These are phyloP conservation scores for Rosa lucieae DNA, from an alignment of 306 rosid species.

Conservation along the genomic window DNA sequence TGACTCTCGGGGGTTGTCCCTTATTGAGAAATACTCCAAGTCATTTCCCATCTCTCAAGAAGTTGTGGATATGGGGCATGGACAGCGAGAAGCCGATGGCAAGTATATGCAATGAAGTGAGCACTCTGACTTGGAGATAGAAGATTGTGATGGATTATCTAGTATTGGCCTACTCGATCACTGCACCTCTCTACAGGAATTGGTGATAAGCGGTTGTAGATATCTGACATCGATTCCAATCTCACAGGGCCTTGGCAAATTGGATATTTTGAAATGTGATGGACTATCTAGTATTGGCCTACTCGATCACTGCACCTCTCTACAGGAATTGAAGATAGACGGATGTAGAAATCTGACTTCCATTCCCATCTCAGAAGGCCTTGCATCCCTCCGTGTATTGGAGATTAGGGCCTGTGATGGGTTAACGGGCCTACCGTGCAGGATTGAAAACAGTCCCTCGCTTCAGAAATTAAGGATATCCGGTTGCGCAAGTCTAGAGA, in stretches of 20 bases:
- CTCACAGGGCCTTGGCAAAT: not conserved
- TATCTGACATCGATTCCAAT: not conserved
- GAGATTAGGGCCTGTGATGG: not conserved
- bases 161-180: not conserved
- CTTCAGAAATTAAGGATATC: fast-evolving
- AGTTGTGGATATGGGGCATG: too few species aligned
- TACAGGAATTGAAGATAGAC: not conserved
- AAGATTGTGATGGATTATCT: not conserved
- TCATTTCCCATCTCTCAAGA: too few species aligned
- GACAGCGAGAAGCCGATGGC: too few species aligned
- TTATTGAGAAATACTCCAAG: too few species aligned
- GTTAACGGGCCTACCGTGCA: not conserved
- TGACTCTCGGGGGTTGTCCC: too few species aligned
- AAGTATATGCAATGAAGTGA: too few species aligned
- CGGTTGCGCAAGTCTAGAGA: fast-evolving
- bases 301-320: not conserved
- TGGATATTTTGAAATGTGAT: not conserved
- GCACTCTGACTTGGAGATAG: too few species aligned
- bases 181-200: not conserved
- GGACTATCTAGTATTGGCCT: not conserved
- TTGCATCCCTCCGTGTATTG: not conserved
- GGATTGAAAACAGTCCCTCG: not conserved
- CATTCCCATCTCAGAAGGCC: not conserved
- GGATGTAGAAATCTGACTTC: not conserved
- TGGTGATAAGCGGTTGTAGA: not conserved